These are phyloP conservation scores for Solanum appendiculatum DNA, from an alignment of 257 asterid species.

Conservation along the genomic window DNA sequence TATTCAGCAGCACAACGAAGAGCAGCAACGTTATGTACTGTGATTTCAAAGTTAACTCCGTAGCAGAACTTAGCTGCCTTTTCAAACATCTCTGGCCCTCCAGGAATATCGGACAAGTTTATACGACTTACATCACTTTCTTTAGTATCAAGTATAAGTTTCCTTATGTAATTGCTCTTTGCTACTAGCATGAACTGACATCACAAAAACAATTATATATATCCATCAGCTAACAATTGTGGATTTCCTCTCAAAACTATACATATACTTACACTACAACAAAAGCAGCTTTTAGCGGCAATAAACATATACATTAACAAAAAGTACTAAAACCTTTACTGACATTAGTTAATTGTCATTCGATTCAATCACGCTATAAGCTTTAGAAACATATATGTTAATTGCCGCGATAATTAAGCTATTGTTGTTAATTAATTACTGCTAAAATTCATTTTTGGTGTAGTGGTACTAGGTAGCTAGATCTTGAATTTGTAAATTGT, in stretches of 20 bases:
- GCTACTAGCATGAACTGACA: conserved; percentile 90
- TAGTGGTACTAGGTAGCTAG: background rate
- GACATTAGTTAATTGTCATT: background rate
- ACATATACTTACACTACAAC: no score
- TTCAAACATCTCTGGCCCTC: conserved; percentile 89
- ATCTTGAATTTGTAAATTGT: background rate
- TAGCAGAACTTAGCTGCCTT: conserved; percentile 92
- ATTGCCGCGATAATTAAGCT: no score
- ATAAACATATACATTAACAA: no score
- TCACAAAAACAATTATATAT: background rate
- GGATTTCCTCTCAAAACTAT: no score
- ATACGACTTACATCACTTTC: conserved; percentile 57
- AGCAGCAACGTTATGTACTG: conserved; percentile 86
- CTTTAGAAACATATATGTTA: no score
- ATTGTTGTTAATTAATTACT: no score
- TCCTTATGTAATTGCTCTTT: conserved; percentile 82
- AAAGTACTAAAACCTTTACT: no score
- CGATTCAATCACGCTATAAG: no score
- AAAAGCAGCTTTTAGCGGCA: no score
- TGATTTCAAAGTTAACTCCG: conserved; percentile 93
- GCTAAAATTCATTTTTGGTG: background rate
- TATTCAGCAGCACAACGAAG: conserved; percentile 88
- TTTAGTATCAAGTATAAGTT: conserved; percentile 52
- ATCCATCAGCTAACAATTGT: no score
- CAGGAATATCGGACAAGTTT: conserved; percentile 67